Evolutionary conservation across 306 rosid genomes (phyloP), one percentile per base, ranked within the genome.

Genomic region (Trifolium dubium): DNA sequence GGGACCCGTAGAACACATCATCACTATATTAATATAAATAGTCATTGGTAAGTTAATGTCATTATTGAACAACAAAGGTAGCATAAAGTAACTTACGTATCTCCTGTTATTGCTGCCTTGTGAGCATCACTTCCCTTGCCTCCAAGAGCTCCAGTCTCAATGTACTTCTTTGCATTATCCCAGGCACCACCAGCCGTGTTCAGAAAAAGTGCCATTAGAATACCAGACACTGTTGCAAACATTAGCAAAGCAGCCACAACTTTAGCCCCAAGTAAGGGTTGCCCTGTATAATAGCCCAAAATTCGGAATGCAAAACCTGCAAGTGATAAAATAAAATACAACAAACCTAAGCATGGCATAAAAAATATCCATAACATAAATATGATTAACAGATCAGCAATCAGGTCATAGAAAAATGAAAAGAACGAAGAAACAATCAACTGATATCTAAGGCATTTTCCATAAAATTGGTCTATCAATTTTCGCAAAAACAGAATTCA

Each of bases 81-180:
- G 47, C 10, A 51, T 56, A 66, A 46, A 70, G 66, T 43, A 68
- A 81, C 97, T 89, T 83, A 94, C 97, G 99, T 94, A 71, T 94
- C 99, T 83, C 99, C 99, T 0, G 97, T 94, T 47, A 94, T 29
- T 8, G 97, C 99, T 46, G 99, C 99, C 86, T 94, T 94, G 74
- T 94, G 99, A 80, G 89, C 85, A 5, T 94, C 97, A 68, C 99
- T 94, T 77, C 99, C 97, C 82, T 94, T 94, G 79, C 99, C 99
- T 78, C 99, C 97, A 9, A 92, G 97, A 71, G 85, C 97, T 67
- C 99, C 99, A 0, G 96, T 94, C 82, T 94, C 99, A 14, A 94
- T 94, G 84, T 94, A 94, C 80, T 94, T 94, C 86, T 94, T 92
- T 47, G 99, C 99, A 56, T 94, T 94, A 86, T 94, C 99, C 99